A percentile compares a stretch with the other conserved stretches of the same genome.
Evolutionary conservation across 2,329 filamentous ascomycete species (phyloP).

Genomic region (Alternaria solani): DNA sequence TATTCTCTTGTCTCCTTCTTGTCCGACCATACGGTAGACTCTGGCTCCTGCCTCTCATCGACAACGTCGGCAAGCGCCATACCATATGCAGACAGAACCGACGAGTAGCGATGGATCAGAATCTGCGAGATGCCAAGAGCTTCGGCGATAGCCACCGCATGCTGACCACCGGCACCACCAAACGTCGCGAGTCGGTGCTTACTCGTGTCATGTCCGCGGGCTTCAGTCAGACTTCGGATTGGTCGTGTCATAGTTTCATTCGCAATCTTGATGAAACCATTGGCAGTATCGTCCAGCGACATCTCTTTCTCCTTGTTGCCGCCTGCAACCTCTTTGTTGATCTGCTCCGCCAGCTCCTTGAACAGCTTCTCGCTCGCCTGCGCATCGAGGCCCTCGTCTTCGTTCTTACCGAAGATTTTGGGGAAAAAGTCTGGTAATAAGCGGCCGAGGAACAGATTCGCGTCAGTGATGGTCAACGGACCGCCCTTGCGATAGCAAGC

Average conservation of each 20-base stretch:
- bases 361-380: conserved; percentile 79
- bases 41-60: conserved; percentile 85
- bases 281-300: conserved; percentile 83
- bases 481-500: conserved; percentile 92
- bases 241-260: conserved; percentile 93
- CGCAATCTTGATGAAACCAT: conserved; percentile 87
- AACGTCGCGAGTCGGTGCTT: conserved; percentile 92
- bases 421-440: conserved; percentile 91
- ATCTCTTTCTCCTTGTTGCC: conserved; percentile 67
- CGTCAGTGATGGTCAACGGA: conserved; percentile 91
- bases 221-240: conserved; percentile 89
- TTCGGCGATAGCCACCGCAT: conserved; percentile 89
- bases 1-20: conserved; percentile 65
- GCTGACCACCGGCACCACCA: conserved; percentile 89
- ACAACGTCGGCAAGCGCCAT: conserved; percentile 95
- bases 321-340: conserved; percentile 77
- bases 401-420: conserved; percentile 91
- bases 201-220: conserved; percentile 89
- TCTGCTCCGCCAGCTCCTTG: conserved; percentile 75
- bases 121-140: conserved; percentile 86
- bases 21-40: conserved; percentile 68
- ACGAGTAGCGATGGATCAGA: conserved; percentile 85
- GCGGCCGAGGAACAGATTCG: conserved; percentile 84
- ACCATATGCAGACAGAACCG: conserved; percentile 87
- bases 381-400: conserved; percentile 80